phyloP scores from a whole-genome alignment of 192 early-diverging fungal genomes.

The Paraglomus brasilianum region DNA sequence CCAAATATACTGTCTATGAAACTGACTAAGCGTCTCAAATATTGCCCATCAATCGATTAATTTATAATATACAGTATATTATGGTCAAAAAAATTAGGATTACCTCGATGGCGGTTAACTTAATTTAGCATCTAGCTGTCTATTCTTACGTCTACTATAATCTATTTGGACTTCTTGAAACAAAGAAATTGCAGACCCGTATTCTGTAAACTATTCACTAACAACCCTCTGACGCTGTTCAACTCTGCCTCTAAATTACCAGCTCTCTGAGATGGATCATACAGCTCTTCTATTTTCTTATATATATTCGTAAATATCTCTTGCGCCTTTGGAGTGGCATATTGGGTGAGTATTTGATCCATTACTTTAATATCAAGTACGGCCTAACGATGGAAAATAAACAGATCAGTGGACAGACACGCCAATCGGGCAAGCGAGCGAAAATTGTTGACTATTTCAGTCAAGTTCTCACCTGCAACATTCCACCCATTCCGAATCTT shows the following conservation, averaged over 20 bases:
- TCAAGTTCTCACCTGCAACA: constrained; percentile 67
- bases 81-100: too few relatives aligned
- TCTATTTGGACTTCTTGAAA: constrained; percentile 48
- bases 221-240: constrained; percentile 49
- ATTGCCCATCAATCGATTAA: too few relatives aligned
- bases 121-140: too few relatives aligned
- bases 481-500: constrained; percentile 85
- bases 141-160: too few relatives aligned
- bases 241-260: constrained; percentile 54
- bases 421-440: too few relatives aligned
- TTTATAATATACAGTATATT: too few relatives aligned
- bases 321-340: constrained; percentile 64
- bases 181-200: constrained; percentile 59
- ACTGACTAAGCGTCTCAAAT: too few relatives aligned
- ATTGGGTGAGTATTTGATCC: constrained; percentile 77
- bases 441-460: neutral
- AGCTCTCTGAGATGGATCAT: constrained; percentile 49
- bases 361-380: constrained; percentile 90
- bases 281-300: constrained; percentile 66
- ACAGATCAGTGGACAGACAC: neutral
- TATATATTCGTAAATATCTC: constrained; percentile 76
- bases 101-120: too few relatives aligned
- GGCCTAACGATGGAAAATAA: constrained; percentile 48
- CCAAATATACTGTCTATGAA: too few relatives aligned
- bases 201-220: constrained; percentile 50